These are phyloP conservation scores for Aspergillus diversus DNA, from an alignment of 495 filamentous ascomycete genomes.

Conservation along the genomic window DNA sequence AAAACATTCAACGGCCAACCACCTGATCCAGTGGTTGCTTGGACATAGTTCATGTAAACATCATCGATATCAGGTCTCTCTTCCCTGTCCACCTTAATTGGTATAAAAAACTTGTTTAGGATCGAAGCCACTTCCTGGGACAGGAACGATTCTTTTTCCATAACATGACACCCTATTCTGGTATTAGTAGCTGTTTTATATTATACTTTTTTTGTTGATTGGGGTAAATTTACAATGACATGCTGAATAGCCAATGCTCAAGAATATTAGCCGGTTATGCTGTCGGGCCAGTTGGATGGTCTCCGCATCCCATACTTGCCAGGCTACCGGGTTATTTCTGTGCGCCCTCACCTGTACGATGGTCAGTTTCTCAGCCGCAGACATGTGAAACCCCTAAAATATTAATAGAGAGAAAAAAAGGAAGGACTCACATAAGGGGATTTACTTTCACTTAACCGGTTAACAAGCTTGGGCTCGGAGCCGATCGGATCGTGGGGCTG, in stretches of 20 bases:
- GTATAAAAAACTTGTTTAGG: conserved; percentile 87
- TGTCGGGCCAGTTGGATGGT: conserved; percentile 75
- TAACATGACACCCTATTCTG: conserved; percentile 79
- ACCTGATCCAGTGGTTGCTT: conserved; percentile 88
- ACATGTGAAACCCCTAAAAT: not conserved
- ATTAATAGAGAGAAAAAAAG: not conserved
- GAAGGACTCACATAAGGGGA: conserved; percentile 73
- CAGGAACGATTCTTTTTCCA: conserved; percentile 92
- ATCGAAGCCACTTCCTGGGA: conserved; percentile 77
- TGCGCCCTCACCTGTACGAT: conserved; percentile 69
- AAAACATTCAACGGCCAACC: conserved; percentile 98
- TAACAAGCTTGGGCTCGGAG: conserved; percentile 53
- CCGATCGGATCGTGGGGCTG: conserved; percentile 29
- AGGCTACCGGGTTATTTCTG: conserved; percentile 84
- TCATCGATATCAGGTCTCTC: conserved; percentile 94
- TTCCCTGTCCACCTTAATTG: conserved; percentile 91
- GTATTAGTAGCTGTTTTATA: conserved; percentile 18
- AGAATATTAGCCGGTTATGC: conserved; percentile 84
- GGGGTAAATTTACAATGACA: conserved; percentile 71
- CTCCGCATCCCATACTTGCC: conserved; percentile 86
- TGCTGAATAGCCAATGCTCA: conserved; percentile 94
- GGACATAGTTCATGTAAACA: conserved; percentile 98
- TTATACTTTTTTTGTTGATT: conserved; percentile 29
- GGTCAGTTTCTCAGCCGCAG: conserved; percentile 19
- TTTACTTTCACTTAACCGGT: conserved; percentile 72